Conservation (phyloP, 2,329 filamentous ascomycete species). For the Penicillium paneum region DNA sequence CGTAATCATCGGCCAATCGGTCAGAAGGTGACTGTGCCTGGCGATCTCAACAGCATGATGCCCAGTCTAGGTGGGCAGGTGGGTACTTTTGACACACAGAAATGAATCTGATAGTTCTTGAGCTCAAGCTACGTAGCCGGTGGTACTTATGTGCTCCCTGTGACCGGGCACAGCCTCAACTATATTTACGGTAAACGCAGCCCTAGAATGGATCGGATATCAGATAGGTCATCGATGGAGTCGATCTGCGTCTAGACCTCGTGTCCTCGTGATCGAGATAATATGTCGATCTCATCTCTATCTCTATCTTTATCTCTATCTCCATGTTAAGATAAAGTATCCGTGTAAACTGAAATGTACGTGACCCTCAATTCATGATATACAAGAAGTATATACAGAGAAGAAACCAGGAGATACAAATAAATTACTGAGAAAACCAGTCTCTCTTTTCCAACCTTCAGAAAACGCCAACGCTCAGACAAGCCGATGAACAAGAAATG, state of each 20-base stretch:
- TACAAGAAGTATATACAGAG: conserved; percentile 1
- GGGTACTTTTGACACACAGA: neutral
- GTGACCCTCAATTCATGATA: neutral
- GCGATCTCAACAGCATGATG: conserved; percentile 1
- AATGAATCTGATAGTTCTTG: neutral
- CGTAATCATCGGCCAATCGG: conserved; percentile 2
- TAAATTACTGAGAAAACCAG: neutral
- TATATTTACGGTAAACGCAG: neutral
- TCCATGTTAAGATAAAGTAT: too few relatives aligned
- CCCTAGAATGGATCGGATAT: too few relatives aligned
- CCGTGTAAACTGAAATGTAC: neutral
- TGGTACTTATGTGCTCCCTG: neutral
- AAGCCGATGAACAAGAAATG: neutral
- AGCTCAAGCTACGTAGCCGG: neutral
- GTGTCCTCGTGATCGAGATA: neutral
- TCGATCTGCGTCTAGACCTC: neutral
- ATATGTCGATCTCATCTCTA: neutral
- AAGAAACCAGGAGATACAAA: neutral
- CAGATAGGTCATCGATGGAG: neutral
- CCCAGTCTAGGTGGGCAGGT: too few relatives aligned
- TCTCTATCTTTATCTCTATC: too few relatives aligned
- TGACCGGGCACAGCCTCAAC: neutral
- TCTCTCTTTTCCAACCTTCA: conserved; percentile 2
- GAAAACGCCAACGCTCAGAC: neutral
- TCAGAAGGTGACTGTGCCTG: neutral